A percentile compares a stretch with the other conserved stretches of the same genome.
Conservation (phyloP, 1,284 basidiomycete species). For the Tylopilus sp. region DNA sequence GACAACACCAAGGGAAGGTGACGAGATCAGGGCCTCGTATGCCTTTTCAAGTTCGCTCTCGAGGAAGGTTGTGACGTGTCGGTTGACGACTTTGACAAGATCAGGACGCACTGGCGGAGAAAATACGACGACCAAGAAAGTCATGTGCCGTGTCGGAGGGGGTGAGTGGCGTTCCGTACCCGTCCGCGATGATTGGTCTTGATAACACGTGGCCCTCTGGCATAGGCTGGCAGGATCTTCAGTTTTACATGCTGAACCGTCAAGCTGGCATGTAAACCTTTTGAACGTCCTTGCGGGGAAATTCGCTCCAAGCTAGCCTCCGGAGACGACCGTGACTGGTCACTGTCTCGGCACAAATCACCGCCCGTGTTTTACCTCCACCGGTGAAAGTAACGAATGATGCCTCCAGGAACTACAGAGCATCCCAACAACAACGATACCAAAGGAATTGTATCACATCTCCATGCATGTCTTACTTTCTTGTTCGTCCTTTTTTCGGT, state of each 20-base stretch:
- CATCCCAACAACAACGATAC: conserved; percentile 27
- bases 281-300: neutral
- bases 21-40: conserved; percentile 81
- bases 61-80: conserved; percentile 73
- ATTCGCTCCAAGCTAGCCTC: neutral
- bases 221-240: conserved; percentile 83
- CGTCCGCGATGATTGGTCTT: neutral
- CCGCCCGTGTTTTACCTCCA: conserved; percentile 4
- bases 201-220: conserved; percentile 5
- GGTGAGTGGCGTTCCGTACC: conserved; percentile 44
- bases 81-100: conserved; percentile 72
- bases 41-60: conserved; percentile 68
- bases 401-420: conserved; percentile 28
- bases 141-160: conserved; percentile 82
- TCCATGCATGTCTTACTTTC: conserved; percentile 18
- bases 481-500: conserved; percentile 1
- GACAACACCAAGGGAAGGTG: conserved; percentile 62
- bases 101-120: conserved; percentile 47
- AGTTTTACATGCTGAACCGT: conserved; percentile 73
- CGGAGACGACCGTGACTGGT: neutral
- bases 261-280: conserved; percentile 48
- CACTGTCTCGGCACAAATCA: neutral
- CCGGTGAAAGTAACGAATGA: conserved; percentile 14
- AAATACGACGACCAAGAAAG: conserved; percentile 63
- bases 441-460: conserved; percentile 26